Conservation (phyloP, 345 rosid species). For the Brassica napus region Da-Ae NC_063441.1:22431501-22432000, state of each 20-base stretch:
- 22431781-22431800: neutral
- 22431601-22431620: too few relatives aligned
- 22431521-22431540: too few relatives aligned
- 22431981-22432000: conserved; percentile 68
- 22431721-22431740: neutral
- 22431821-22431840: neutral
- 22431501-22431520: too few relatives aligned
- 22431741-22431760: neutral
- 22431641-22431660: too few relatives aligned
- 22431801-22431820: neutral
- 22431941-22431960: conserved; percentile 58
- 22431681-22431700: too few relatives aligned
- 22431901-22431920: conserved; percentile 71
- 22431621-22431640: neutral
- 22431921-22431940: conserved; percentile 75
- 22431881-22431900: conserved; percentile 62
- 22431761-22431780: too few relatives aligned
- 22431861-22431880: neutral
- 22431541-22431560: too few relatives aligned
- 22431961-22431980: conserved; percentile 73
- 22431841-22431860: neutral
- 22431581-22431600: too few relatives aligned
- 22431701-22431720: neutral
- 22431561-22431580: too few relatives aligned
- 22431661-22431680: too few relatives aligned